Evolutionary conservation across 768 basidiomycete genomes (phyloP).

Genomic region (Suillus decipiens): DNA sequence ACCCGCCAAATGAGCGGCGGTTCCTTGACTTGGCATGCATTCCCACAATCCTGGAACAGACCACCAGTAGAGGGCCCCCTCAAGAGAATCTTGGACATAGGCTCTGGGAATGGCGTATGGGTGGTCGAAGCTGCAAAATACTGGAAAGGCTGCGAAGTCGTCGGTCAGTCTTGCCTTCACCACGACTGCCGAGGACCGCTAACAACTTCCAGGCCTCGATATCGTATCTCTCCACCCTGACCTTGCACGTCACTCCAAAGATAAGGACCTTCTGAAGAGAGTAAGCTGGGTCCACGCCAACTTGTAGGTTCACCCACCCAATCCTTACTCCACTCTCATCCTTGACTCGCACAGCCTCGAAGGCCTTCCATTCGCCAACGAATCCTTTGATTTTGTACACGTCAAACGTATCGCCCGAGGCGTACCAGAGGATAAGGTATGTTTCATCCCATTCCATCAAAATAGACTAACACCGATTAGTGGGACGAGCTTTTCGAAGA

Average conservation of each 20-base stretch:
- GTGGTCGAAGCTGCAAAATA: constrained; percentile 60
- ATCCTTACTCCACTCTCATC: neutral
- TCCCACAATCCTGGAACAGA: constrained; percentile 23
- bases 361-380: constrained; percentile 65
- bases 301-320: constrained; percentile 49
- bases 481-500: constrained; percentile 75
- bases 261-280: constrained; percentile 52
- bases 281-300: constrained; percentile 75
- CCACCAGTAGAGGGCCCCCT: neutral
- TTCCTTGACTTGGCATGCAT: constrained; percentile 62
- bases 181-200: neutral
- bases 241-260: constrained; percentile 54
- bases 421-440: constrained; percentile 74
- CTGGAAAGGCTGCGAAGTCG: constrained; percentile 53
- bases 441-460: constrained; percentile 10
- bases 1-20: constrained; percentile 55
- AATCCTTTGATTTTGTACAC: constrained; percentile 81
- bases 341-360: constrained; percentile 49
- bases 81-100: constrained; percentile 56
- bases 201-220: constrained; percentile 59
- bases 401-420: constrained; percentile 50
- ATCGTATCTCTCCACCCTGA: constrained; percentile 74
- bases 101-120: constrained; percentile 80
- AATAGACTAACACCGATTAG: constrained; percentile 30
- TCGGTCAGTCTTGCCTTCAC: neutral